These are phyloP conservation scores for Debaryomyces nepalensis DNA, from an alignment of 1,139 yeast species.

Conservation along the genomic window DNA sequence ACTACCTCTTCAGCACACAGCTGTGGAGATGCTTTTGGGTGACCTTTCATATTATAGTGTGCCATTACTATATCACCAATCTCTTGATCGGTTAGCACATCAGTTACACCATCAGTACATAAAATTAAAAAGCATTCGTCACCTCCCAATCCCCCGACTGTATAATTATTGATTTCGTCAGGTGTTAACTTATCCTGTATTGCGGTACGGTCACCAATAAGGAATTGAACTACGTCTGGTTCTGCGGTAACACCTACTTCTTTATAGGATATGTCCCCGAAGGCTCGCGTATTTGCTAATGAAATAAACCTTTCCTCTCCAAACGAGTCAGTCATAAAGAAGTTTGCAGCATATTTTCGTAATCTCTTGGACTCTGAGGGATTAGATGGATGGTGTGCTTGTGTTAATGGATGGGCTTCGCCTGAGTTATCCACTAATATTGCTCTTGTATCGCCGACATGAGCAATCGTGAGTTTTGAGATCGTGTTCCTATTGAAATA, in stretches of 20 bases:
- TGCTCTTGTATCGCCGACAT: constrained; percentile 96
- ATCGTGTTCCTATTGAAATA: constrained; percentile 76
- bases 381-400: constrained; percentile 86
- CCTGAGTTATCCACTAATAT: constrained; percentile 78
- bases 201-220: constrained; percentile 57
- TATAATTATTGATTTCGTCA: constrained; percentile 43
- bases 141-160: constrained; percentile 66
- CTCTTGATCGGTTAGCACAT: constrained; percentile 84
- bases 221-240: constrained; percentile 77
- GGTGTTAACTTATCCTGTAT: constrained; percentile 39
- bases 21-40: constrained; percentile 79
- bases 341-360: constrained; percentile 69
- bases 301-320: constrained; percentile 88
- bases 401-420: constrained; percentile 75
- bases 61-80: constrained; percentile 82
- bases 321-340: constrained; percentile 86
- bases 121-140: constrained; percentile 81
- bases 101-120: constrained; percentile 87
- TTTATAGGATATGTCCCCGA: constrained; percentile 86
- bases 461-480: constrained; percentile 76
- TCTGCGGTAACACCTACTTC: constrained; percentile 87
- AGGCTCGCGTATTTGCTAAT: constrained; percentile 89
- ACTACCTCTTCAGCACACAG: constrained; percentile 84
- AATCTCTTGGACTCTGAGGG: constrained; percentile 77
- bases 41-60: constrained; percentile 69